These are phyloP conservation scores for Prunella vulgaris DNA, from an alignment of 257 asterid species.

Conservation along the genomic window DNA sequence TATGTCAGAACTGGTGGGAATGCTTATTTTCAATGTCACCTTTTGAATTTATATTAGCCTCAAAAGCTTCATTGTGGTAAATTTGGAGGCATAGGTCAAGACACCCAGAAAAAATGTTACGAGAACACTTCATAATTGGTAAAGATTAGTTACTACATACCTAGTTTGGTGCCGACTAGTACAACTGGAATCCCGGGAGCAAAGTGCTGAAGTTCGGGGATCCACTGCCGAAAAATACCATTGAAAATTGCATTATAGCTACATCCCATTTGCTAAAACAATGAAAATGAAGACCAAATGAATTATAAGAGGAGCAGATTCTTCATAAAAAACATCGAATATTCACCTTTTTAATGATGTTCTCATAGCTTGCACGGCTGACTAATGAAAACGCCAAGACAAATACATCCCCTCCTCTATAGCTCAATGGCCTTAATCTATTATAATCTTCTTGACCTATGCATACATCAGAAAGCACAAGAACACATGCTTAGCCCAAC, in stretches of 20 bases:
- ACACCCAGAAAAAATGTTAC: not conserved
- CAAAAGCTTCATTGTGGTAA: not conserved
- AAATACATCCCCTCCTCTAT: constrained; percentile 88
- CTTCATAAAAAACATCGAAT: not conserved
- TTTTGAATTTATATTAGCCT: not conserved
- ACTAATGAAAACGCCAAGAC: constrained; percentile 85
- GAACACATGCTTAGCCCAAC: constrained; percentile 2
- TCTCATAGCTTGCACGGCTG: constrained; percentile 95
- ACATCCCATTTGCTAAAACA: not conserved
- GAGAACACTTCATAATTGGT: not conserved
- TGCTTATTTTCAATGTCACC: not conserved
- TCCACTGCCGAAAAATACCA: constrained; percentile 58
- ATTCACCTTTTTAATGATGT: constrained; percentile 74
- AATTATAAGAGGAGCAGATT: not conserved
- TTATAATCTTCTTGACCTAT: constrained; percentile 97
- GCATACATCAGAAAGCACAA: constrained; percentile 11
- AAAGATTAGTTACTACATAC: constrained; percentile 24
- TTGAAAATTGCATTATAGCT: constrained; percentile 12
- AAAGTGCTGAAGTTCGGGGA: constrained; percentile 88
- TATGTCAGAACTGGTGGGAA: not conserved
- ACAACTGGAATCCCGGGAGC: constrained; percentile 82
- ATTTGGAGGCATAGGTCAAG: not conserved
- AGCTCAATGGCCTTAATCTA: constrained; percentile 91
- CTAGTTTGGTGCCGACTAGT: constrained; percentile 83
- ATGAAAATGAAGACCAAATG: not conserved